phyloP scores from a whole-genome alignment of 164 flowering plant species.

The Litsea cubeba region DNA sequence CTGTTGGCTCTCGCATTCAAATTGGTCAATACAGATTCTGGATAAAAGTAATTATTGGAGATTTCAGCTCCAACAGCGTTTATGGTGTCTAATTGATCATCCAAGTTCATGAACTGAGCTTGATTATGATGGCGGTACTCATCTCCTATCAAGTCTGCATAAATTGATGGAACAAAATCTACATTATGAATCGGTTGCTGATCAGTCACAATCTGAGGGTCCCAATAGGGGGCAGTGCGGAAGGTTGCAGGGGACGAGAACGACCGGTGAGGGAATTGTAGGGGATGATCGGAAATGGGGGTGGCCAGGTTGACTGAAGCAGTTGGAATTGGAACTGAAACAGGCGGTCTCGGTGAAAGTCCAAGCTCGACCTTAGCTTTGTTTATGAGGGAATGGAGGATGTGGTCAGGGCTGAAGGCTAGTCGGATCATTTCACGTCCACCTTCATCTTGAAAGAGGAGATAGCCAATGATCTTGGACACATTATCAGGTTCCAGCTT shows the following conservation, averaged over 20 bases:
- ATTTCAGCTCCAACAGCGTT: constrained; percentile 22
- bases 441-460: constrained; percentile 49
- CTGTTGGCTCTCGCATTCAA: constrained; percentile 29
- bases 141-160: constrained; percentile 32
- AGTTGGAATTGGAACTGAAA: constrained; percentile 28
- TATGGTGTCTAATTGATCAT: constrained; percentile 42
- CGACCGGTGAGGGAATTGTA: constrained; percentile 35
- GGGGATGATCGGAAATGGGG: constrained; percentile 34
- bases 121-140: constrained; percentile 35
- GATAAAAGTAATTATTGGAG: constrained; percentile 25
- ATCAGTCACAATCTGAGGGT: constrained; percentile 27
- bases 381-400: constrained; percentile 35
- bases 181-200: constrained; percentile 25
- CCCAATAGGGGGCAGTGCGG: constrained; percentile 41
- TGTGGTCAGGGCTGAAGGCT: constrained; percentile 60
- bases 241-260: constrained; percentile 27
- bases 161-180: constrained; percentile 25
- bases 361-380: constrained; percentile 46
- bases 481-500: constrained; percentile 58
- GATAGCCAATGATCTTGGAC: constrained; percentile 56
- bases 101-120: constrained; percentile 37
- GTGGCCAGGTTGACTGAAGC: constrained; percentile 16
- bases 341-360: constrained; percentile 16
- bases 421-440: constrained; percentile 60
- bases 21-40: constrained; percentile 31